Evolutionary conservation across 2,329 filamentous ascomycete species (phyloP).

Genomic region (Cladosporium colombiae): DNA sequence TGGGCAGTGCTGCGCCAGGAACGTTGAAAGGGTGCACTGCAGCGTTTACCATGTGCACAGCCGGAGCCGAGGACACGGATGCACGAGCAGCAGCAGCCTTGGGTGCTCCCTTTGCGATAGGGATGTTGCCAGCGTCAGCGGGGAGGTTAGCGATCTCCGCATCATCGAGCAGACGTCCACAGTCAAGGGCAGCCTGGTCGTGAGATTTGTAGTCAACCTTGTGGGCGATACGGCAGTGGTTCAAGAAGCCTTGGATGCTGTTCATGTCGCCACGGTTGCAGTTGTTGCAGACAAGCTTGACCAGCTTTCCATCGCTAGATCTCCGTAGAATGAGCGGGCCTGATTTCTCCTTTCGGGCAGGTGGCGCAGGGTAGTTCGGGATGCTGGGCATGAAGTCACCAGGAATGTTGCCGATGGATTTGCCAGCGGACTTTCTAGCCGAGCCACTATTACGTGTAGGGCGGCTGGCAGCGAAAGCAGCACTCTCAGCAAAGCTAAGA

Average conservation of each 20-base stretch:
- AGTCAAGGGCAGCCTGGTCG: constrained; percentile 86
- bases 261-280: constrained; percentile 90
- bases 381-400: constrained; percentile 48
- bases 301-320: constrained; percentile 75
- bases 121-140: constrained; percentile 28
- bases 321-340: constrained; percentile 83
- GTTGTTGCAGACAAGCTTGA: constrained; percentile 85
- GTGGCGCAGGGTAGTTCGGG: constrained; percentile 70
- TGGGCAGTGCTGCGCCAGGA: constrained; percentile 21
- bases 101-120: constrained; percentile 15
- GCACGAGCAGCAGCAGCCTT: constrained; percentile 8
- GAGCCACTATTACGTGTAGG: constrained; percentile 74
- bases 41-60: constrained; percentile 16
- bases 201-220: constrained; percentile 93
- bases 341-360: constrained; percentile 66
- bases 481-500: constrained; percentile 27
- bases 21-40: constrained; percentile 36
- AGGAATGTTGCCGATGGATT: constrained; percentile 64
- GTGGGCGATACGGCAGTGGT: constrained; percentile 96
- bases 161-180: constrained; percentile 77
- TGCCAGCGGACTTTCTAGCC: constrained; percentile 53
- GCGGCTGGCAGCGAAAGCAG: constrained; percentile 61
- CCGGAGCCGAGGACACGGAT: neutral
- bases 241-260: constrained; percentile 98
- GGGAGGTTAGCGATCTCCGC: constrained; percentile 51